Conservation (phyloP, 768 basidiomycete species). For the Gloeostereum incarnatum region DNA sequence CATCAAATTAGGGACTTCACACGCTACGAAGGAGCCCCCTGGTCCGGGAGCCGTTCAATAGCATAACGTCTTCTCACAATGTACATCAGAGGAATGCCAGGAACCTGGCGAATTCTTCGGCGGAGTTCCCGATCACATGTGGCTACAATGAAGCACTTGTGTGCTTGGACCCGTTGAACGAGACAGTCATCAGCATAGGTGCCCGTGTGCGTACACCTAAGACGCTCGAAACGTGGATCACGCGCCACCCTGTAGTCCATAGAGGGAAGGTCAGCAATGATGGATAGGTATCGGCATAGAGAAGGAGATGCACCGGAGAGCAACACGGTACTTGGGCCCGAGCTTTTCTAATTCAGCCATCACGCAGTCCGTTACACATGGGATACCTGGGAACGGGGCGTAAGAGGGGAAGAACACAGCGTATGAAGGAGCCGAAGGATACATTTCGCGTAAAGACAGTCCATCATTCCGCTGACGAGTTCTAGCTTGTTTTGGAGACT, state of each 20-base stretch:
- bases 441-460: slow-evolving; percentile 98
- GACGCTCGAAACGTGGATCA: slow-evolving; percentile 92
- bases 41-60: slow-evolving; percentile 91
- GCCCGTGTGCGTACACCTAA: slow-evolving; percentile 86
- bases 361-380: slow-evolving; percentile 98
- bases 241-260: slow-evolving; percentile 95
- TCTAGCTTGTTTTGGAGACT: slow-evolving; percentile 97
- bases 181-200: slow-evolving; percentile 99
- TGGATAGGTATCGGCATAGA: background rate
- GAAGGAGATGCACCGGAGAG: slow-evolving; percentile 76
- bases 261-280: slow-evolving; percentile 7
- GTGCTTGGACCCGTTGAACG: slow-evolving; percentile 89
- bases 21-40: slow-evolving; percentile 73
- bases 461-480: slow-evolving; percentile 98
- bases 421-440: slow-evolving; percentile 4
- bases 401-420: slow-evolving; percentile 5
- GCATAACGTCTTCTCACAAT: slow-evolving; percentile 89
- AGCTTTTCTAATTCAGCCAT: slow-evolving; percentile 98
- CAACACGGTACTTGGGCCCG: slow-evolving; percentile 90
- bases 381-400: slow-evolving; percentile 59
- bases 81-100: slow-evolving; percentile 95
- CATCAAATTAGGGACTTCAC: no score
- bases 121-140: slow-evolving; percentile 96
- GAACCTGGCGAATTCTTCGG: slow-evolving; percentile 83
- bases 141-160: slow-evolving; percentile 95